phyloP scores from a whole-genome alignment of 2,329 filamentous ascomycete species.

The Acephala macrosclerotiorum region DNA sequence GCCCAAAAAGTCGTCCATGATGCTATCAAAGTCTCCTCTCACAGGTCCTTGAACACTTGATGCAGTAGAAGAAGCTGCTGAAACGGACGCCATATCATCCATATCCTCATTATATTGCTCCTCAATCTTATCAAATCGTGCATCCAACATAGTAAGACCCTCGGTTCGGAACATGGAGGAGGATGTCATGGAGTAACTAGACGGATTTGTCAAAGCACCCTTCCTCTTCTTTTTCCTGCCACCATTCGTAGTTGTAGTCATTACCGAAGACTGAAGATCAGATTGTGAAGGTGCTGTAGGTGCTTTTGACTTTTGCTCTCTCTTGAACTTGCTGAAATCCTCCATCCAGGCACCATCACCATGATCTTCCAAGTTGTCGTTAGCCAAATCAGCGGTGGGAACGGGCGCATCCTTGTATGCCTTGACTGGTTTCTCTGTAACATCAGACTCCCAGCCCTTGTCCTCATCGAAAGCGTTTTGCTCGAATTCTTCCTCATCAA shows the following conservation, averaged over 20 bases:
- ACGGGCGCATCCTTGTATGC: conserved; percentile 55
- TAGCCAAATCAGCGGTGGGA: conserved; percentile 52
- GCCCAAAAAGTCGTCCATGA: conserved; percentile 92
- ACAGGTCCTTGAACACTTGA: conserved; percentile 74
- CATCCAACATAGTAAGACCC: conserved; percentile 83
- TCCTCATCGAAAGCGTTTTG: conserved; percentile 66
- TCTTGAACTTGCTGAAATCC: conserved; percentile 95
- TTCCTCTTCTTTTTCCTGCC: conserved; percentile 93
- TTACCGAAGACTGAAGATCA: conserved; percentile 72
- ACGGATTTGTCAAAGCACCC: conserved; percentile 87
- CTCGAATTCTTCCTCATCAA: conserved; percentile 84
- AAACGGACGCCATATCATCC: conserved; percentile 67
- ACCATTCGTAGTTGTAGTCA: conserved; percentile 80
- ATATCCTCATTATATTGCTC: conserved; percentile 76
- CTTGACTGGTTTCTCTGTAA: conserved; percentile 77
- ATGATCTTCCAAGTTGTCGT: conserved; percentile 64
- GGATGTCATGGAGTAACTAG: conserved; percentile 90
- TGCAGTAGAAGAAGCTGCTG: conserved; percentile 67
- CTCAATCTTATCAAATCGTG: conserved; percentile 90
- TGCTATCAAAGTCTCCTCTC: conserved; percentile 82
- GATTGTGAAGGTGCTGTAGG: conserved; percentile 58
- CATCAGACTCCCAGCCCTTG: conserved; percentile 95
- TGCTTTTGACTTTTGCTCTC: conserved; percentile 67
- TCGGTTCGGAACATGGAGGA: conserved; percentile 89
- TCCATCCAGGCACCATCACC: conserved; percentile 85